A percentile compares a stretch with the other conserved stretches of the same genome.
Conservation (phyloP, 371 early-diverging fungal species). For the Rhizopus stolonifer region DNA sequence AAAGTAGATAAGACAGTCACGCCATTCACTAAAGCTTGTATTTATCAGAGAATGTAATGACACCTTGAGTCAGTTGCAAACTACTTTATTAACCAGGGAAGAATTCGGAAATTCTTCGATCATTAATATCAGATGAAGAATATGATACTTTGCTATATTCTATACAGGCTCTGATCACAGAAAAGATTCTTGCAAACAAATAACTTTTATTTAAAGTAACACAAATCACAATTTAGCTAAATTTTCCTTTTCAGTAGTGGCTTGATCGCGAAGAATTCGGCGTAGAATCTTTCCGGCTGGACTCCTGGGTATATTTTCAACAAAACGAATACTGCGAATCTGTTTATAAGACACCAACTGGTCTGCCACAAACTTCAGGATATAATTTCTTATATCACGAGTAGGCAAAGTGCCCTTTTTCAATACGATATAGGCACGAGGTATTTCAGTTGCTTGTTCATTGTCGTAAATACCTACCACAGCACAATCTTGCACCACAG, state of each 20-base stretch:
- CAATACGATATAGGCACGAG: slow-evolving; percentile 66
- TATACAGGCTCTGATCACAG: too few relatives aligned
- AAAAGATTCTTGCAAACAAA: too few relatives aligned
- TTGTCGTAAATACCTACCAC: slow-evolving; percentile 59
- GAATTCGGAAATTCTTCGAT: too few relatives aligned
- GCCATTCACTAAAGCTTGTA: too few relatives aligned
- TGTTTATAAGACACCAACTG: slow-evolving; percentile 71
- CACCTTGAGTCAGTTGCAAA: too few relatives aligned
- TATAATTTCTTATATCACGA: slow-evolving; percentile 19
- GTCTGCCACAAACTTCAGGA: slow-evolving; percentile 58
- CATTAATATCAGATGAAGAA: too few relatives aligned
- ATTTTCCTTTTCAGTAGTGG: background rate
- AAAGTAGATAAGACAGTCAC: too few relatives aligned
- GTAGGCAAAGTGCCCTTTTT: slow-evolving; percentile 15
- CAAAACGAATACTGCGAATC: slow-evolving; percentile 71
- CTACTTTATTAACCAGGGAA: too few relatives aligned
- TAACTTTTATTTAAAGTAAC: too few relatives aligned
- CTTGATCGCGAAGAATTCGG: slow-evolving; percentile 31
- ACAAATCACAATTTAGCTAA: too few relatives aligned
- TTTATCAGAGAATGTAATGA: too few relatives aligned
- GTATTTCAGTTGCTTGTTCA: slow-evolving; percentile 65
- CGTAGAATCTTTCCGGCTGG: slow-evolving; percentile 80
- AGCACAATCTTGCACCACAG: slow-evolving; percentile 65
- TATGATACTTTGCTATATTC: too few relatives aligned
- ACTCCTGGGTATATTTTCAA: slow-evolving; percentile 66